These are phyloP conservation scores for Cubamyces lactineus DNA, from an alignment of 768 basidiomycete species.

Conservation along the genomic window DNA sequence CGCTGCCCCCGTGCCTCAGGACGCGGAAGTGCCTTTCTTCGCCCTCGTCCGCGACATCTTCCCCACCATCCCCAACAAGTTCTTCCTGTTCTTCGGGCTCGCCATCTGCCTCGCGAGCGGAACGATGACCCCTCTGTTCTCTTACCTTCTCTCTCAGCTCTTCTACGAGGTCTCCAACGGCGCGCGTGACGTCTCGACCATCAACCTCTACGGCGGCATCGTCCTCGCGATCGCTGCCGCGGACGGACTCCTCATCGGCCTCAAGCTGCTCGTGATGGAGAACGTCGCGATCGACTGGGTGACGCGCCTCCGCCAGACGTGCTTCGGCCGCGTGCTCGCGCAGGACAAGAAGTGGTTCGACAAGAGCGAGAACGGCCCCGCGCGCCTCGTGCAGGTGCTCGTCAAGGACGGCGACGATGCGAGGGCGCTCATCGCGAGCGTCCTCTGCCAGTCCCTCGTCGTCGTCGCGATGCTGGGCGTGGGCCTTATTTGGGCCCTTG, in stretches of 20 bases:
- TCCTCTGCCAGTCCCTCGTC: conserved; percentile 72
- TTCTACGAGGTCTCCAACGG: conserved; percentile 76
- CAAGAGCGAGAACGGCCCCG: conserved; percentile 56
- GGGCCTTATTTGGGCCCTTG: conserved; percentile 89
- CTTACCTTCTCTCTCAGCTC: conserved; percentile 82
- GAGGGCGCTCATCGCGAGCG: conserved; percentile 69
- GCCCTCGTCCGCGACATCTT: conserved; percentile 57
- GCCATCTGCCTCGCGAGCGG: conserved; percentile 73
- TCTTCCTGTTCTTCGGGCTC: conserved; percentile 69
- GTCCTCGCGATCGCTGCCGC: conserved; percentile 72
- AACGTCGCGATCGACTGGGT: conserved; percentile 76
- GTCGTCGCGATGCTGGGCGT: conserved; percentile 80
- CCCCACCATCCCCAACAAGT: conserved; percentile 77
- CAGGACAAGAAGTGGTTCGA: conserved; percentile 95
- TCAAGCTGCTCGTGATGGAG: conserved; percentile 85
- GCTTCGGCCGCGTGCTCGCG: conserved; percentile 60
- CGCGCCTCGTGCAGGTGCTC: conserved; percentile 69
- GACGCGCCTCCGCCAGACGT: conserved; percentile 57
- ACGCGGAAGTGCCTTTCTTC: conserved; percentile 43
- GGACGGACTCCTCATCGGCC: conserved; percentile 74
- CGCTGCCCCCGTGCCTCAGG: conserved; percentile 18
- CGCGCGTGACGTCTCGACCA: conserved; percentile 59
- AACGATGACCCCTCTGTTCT: conserved; percentile 89
- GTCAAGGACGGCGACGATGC: conserved; percentile 93
- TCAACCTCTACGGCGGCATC: conserved; percentile 74